Conservation (phyloP, 192 early-diverging fungal genomes). For the Gigaspora rosea region DNA sequence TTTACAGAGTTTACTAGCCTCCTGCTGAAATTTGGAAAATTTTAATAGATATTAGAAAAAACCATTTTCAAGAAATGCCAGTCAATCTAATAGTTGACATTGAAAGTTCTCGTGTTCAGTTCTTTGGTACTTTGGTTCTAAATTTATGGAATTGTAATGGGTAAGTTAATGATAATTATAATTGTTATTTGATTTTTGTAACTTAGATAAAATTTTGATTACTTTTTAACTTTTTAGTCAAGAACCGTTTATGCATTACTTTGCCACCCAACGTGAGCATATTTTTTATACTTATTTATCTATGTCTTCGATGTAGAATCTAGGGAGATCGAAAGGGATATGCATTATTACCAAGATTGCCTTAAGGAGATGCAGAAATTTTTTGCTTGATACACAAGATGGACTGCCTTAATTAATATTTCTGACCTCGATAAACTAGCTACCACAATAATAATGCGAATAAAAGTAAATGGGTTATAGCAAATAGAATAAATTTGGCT, state of each 20-base stretch:
- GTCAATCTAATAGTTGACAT: conserved; percentile 79
- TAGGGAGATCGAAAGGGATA: conserved; percentile 86
- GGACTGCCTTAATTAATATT: too few species aligned
- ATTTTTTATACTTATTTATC: conserved; percentile 98
- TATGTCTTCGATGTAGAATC: conserved; percentile 98
- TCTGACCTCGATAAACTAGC: too few species aligned
- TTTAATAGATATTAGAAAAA: too few species aligned
- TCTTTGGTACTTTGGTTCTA: conserved; percentile 93
- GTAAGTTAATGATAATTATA: conserved; percentile 42
- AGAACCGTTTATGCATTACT: conserved; percentile 94
- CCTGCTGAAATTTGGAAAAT: too few species aligned
- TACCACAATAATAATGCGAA: too few species aligned
- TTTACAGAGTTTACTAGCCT: too few species aligned
- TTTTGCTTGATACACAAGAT: conserved; percentile 99
- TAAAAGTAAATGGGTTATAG: too few species aligned
- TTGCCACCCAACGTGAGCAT: conserved; percentile 87
- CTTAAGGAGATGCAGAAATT: conserved; percentile 88
- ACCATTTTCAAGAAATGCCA: too few species aligned
- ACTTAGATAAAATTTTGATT: conserved; percentile 17
- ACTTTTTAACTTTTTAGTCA: conserved; percentile 58
- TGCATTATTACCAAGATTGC: conserved; percentile 87
- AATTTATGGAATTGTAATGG: conserved; percentile 98
- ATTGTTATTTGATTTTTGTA: conserved; percentile 2
- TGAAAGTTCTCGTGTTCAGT: conserved; percentile 93
- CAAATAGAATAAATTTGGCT: too few species aligned